Evolutionary conservation across 805 yeast genomes (phyloP).

Genomic region (Starmerella vaccinii): DNA sequence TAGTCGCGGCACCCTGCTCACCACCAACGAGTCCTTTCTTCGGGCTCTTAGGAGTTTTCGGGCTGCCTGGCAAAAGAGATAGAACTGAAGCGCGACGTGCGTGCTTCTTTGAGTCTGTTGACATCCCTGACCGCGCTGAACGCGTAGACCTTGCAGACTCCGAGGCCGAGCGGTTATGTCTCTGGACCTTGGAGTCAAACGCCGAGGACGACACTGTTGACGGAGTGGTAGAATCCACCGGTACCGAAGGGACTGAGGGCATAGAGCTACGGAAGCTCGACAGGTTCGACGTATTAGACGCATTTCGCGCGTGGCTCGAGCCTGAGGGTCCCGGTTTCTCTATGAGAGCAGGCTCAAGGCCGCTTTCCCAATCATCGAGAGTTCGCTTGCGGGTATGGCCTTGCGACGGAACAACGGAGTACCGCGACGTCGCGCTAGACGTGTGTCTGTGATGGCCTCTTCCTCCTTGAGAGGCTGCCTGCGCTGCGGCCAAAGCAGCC

Average conservation of each 20-base stretch:
- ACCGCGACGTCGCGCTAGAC: slow-evolving; percentile 17
- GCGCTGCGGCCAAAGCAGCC: slow-evolving; percentile 10
- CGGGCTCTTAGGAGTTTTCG: slow-evolving; percentile 22
- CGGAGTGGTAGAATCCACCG: not conserved
- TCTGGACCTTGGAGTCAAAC: not conserved
- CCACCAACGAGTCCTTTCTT: not conserved
- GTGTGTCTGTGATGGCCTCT: slow-evolving; percentile 17
- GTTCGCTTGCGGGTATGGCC: slow-evolving; percentile 14
- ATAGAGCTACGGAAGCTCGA: slow-evolving; percentile 7
- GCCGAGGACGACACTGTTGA: not conserved
- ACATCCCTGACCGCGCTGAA: not conserved
- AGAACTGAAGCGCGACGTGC: slow-evolving; percentile 17
- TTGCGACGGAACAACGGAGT: slow-evolving; percentile 8
- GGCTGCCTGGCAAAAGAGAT: slow-evolving; percentile 14
- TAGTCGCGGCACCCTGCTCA: not conserved
- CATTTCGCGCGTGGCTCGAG: slow-evolving; percentile 5
- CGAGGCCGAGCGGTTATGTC: not conserved
- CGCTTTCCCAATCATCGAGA: slow-evolving; percentile 15
- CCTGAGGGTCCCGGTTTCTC: not conserved
- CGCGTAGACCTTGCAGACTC: slow-evolving; percentile 4
- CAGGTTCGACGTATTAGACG: not conserved
- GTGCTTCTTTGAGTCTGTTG: slow-evolving; percentile 19
- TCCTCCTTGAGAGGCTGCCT: slow-evolving; percentile 10
- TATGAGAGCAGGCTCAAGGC: slow-evolving; percentile 6
- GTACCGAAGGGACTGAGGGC: slow-evolving; percentile 1